A percentile compares a stretch with the other conserved stretches of the same genome.
phyloP scores from a whole-genome alignment of 768 basidiomycete species.

The Rhodotorula paludigena region DNA sequence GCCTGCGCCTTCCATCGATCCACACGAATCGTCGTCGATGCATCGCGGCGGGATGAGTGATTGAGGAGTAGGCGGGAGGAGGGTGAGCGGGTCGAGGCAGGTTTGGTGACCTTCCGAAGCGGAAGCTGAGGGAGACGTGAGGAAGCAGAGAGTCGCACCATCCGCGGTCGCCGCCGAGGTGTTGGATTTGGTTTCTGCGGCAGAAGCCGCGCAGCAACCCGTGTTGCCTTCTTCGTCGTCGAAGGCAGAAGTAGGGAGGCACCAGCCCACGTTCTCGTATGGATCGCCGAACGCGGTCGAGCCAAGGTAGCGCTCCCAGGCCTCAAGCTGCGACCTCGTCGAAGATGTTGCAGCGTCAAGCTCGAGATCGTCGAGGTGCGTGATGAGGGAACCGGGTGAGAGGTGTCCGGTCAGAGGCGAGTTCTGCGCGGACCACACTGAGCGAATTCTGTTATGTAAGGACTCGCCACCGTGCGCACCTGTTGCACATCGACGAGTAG shows the following conservation, averaged over 20 bases:
- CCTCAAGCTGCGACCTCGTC: background rate
- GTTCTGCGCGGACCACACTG: background rate
- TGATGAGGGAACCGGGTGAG: background rate
- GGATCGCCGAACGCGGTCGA: background rate
- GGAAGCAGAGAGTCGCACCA: no score
- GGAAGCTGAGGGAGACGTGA: background rate
- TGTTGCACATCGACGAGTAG: background rate
- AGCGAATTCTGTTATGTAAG: background rate
- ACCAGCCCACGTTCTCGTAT: constrained; percentile 31
- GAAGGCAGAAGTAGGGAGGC: background rate
- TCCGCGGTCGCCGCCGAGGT: no score
- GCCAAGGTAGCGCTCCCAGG: constrained; percentile 1
- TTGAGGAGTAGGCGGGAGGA: background rate
- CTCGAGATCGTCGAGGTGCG: constrained; percentile 31
- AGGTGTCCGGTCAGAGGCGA: background rate
- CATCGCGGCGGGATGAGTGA: constrained; percentile 1
- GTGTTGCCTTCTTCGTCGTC: background rate
- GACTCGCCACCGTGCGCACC: background rate
- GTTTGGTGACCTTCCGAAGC: background rate
- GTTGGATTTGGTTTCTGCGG: background rate
- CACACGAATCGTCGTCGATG: constrained; percentile 3
- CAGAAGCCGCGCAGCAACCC: background rate
- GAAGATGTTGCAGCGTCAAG: constrained; percentile 9
- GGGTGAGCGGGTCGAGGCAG: constrained; percentile 24
- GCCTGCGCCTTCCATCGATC: background rate